Evolutionary conservation across 2,329 filamentous ascomycete genomes (phyloP).

Genomic region (Fusarium compactum): DNA sequence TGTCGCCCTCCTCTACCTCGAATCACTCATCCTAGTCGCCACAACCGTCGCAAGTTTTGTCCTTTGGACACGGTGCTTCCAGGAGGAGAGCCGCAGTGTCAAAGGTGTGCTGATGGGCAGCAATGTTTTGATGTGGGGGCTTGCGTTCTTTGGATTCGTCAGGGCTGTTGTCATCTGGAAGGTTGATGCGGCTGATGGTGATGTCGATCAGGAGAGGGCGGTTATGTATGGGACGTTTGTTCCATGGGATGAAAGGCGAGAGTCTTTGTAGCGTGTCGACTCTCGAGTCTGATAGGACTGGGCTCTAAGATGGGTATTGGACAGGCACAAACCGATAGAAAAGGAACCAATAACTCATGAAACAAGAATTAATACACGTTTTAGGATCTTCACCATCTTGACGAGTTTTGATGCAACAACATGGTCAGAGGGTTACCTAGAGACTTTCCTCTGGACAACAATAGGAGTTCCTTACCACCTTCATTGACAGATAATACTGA

Average conservation of each 20-base stretch:
- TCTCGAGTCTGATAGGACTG: not conserved
- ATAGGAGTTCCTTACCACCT: not conserved
- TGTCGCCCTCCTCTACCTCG: constrained; percentile 44
- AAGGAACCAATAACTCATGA: not conserved
- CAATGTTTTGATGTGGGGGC: constrained; percentile 46
- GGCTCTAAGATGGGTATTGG: not conserved
- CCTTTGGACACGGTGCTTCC: constrained; percentile 43
- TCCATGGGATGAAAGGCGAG: constrained; percentile 22
- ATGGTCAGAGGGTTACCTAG: not conserved
- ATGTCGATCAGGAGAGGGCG: constrained; percentile 5
- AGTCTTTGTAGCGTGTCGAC: constrained; percentile 18
- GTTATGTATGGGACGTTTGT: constrained; percentile 41
- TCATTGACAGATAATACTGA: not conserved
- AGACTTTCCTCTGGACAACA: not conserved
- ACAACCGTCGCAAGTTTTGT: constrained; percentile 36
- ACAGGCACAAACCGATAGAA: not conserved
- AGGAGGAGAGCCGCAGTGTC: constrained; percentile 37
- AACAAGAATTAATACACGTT: not conserved
- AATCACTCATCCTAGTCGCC: constrained; percentile 44
- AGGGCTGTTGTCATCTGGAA: constrained; percentile 49
- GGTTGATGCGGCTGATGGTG: constrained; percentile 23
- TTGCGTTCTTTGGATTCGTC: constrained; percentile 47
- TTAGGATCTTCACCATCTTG: not conserved
- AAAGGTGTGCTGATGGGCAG: constrained; percentile 48
- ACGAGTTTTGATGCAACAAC: too few relatives aligned